phyloP scores from a whole-genome alignment of 2,329 filamentous ascomycete species.

The Fusarium luffae region DNA sequence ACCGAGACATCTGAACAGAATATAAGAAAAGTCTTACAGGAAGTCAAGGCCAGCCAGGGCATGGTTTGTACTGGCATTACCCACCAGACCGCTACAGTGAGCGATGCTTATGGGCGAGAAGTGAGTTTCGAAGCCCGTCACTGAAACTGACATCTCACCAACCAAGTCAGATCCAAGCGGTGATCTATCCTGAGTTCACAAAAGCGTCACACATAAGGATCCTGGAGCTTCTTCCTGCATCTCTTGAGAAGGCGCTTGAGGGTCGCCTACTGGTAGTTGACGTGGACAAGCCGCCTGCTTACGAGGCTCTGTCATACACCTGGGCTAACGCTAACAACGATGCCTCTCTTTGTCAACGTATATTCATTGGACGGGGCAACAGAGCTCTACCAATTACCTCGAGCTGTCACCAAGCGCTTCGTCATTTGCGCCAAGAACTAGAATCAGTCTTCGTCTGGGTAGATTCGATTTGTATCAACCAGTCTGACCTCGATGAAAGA shows the following conservation, averaged over 20 bases:
- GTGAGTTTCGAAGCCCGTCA: neutral
- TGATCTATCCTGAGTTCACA: constrained; percentile 10
- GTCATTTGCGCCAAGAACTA: constrained; percentile 1
- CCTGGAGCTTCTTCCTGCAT: constrained; percentile 14
- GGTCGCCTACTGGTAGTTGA: constrained; percentile 14
- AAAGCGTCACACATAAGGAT: constrained; percentile 12
- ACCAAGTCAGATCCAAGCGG: constrained; percentile 8
- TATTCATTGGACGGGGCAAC: constrained; percentile 21
- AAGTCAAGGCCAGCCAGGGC: neutral
- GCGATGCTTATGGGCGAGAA: constrained; percentile 21
- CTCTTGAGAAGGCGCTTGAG: constrained; percentile 6
- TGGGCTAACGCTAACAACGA: constrained; percentile 23
- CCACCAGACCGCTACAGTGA: constrained; percentile 6
- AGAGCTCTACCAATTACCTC: constrained; percentile 26
- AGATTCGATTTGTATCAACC: constrained; percentile 29
- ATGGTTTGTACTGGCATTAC: neutral
- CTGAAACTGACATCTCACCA: neutral
- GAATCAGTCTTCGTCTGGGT: constrained; percentile 18
- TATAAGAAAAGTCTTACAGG: neutral
- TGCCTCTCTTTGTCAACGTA: constrained; percentile 17
- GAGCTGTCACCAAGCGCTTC: constrained; percentile 19
- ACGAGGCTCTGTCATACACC: constrained; percentile 29
- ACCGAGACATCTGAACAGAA: neutral
- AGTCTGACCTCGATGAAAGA: constrained; percentile 17
- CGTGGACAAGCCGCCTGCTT: neutral